Conservation (phyloP, 495 filamentous ascomycete species). For the Neurospora hispaniola region DNA sequence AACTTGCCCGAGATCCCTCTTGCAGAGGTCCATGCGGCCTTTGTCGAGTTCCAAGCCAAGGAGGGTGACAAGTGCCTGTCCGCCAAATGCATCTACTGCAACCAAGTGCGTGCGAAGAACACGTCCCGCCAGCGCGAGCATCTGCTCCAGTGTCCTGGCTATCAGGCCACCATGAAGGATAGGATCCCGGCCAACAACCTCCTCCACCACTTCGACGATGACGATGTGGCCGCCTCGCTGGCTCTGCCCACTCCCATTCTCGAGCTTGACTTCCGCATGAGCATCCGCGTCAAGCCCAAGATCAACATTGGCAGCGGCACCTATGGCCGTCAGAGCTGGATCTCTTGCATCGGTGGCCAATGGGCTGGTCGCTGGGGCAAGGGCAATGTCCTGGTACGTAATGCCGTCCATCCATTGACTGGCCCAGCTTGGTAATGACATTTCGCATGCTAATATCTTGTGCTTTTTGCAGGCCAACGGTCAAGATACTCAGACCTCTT, state of each 20-base stretch:
- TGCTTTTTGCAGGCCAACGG: constrained; percentile 11
- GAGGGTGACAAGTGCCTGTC: constrained; percentile 20
- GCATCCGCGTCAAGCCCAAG: constrained; percentile 22
- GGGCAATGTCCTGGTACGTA: constrained; percentile 15
- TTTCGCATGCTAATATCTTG: background rate
- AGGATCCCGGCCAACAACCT: constrained; percentile 21
- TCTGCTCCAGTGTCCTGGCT: constrained; percentile 15
- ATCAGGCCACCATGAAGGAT: constrained; percentile 16
- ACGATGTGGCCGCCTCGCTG: constrained; percentile 19
- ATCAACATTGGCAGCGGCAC: constrained; percentile 11
- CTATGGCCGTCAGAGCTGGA: constrained; percentile 16
- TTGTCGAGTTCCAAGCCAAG: constrained; percentile 21
- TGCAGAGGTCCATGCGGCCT: constrained; percentile 20
- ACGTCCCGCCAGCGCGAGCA: constrained; percentile 24
- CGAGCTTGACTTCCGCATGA: constrained; percentile 21
- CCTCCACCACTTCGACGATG: constrained; percentile 20
- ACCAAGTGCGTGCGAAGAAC: constrained; percentile 21
- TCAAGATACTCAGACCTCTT: constrained; percentile 18
- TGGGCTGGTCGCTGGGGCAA: constrained; percentile 24
- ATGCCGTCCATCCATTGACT: background rate
- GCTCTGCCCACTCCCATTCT: constrained; percentile 16
- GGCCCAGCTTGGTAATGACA: background rate
- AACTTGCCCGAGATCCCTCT: constrained; percentile 17
- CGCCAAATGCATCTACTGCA: constrained; percentile 17
- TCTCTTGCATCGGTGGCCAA: constrained; percentile 19